Percentiles rank a stretch among this genome's conserved stretches.
These are phyloP conservation scores for Populus alba DNA, from an alignment of 345 rosid species.

Conservation along the genomic window DNA sequence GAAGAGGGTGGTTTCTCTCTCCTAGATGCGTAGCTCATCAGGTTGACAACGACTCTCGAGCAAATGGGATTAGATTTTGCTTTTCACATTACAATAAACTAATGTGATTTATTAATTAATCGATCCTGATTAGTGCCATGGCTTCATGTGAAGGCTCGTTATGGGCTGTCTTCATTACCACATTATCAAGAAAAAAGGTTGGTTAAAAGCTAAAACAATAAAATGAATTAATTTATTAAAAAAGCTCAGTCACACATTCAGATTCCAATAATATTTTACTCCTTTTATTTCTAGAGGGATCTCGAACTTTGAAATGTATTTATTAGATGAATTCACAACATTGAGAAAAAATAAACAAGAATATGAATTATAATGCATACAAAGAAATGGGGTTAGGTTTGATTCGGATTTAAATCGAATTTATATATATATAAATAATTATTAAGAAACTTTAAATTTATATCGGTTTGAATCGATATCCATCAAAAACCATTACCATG, in stretches of 20 bases:
- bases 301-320: not conserved
- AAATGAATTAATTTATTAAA: not conserved
- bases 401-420: too few relatives aligned
- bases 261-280: not conserved
- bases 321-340: too few relatives aligned
- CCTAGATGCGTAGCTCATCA: not conserved
- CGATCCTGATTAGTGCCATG: not conserved
- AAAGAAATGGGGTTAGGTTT: too few relatives aligned
- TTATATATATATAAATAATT: too few relatives aligned
- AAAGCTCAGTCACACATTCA: not conserved
- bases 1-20: not conserved
- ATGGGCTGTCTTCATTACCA: not conserved
- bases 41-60: constrained; percentile 1
- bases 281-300: not conserved
- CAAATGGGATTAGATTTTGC: constrained; percentile 13
- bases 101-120: not conserved
- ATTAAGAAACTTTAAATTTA: too few relatives aligned
- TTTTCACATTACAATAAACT: not conserved
- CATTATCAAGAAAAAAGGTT: too few relatives aligned
- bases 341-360: too few relatives aligned
- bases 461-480: too few relatives aligned
- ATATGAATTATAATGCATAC: too few relatives aligned
- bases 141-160: not conserved
- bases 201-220: not conserved
- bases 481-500: too few relatives aligned